A percentile compares a stretch with the other conserved stretches of the same genome.
Evolutionary conservation across 2,329 filamentous ascomycete species (phyloP).

Genomic region (Diplodia scrobiculata): DNA sequence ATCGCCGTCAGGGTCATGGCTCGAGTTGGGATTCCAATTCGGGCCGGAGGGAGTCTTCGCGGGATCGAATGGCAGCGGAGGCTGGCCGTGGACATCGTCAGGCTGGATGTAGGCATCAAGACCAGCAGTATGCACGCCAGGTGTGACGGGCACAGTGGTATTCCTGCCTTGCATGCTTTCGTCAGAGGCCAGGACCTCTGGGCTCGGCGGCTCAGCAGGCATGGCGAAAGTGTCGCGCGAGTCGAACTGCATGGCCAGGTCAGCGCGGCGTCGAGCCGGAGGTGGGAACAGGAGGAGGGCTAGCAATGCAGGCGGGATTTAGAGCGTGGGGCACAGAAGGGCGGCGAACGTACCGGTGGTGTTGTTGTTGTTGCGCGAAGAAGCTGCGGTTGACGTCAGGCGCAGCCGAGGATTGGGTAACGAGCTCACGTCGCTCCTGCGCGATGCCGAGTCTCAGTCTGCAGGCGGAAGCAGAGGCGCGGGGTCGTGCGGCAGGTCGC

Average conservation of each 20-base stretch:
- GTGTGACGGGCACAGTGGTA: conserved; percentile 49
- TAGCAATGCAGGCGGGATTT: neutral
- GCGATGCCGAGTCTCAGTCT: neutral
- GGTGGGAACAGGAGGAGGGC: neutral
- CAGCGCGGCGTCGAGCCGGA: neutral
- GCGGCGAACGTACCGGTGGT: conserved; percentile 3
- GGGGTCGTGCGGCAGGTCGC: neutral
- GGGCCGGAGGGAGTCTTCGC: conserved; percentile 40
- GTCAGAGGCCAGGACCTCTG: conserved; percentile 32
- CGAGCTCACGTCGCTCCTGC: neutral
- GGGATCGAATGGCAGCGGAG: conserved; percentile 38
- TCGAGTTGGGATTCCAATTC: conserved; percentile 44
- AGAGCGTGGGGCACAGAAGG: conserved; percentile 4
- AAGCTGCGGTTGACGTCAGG: conserved; percentile 22
- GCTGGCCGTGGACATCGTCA: conserved; percentile 31
- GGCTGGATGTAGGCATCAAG: conserved; percentile 45
- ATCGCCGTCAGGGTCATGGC: conserved; percentile 38
- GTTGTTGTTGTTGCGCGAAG: conserved; percentile 7
- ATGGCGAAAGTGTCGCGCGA: conserved; percentile 12
- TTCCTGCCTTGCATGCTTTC: conserved; percentile 42
- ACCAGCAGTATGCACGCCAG: conserved; percentile 44
- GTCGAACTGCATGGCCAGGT: conserved; percentile 10
- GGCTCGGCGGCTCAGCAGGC: conserved; percentile 25
- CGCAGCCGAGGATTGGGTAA: conserved; percentile 10
- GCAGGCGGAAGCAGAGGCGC: neutral